Evolutionary conservation across 371 early-diverging fungal genomes (phyloP), one percentile per base, ranked within the genome.

Genomic region (Mortierella sp.): DNA sequence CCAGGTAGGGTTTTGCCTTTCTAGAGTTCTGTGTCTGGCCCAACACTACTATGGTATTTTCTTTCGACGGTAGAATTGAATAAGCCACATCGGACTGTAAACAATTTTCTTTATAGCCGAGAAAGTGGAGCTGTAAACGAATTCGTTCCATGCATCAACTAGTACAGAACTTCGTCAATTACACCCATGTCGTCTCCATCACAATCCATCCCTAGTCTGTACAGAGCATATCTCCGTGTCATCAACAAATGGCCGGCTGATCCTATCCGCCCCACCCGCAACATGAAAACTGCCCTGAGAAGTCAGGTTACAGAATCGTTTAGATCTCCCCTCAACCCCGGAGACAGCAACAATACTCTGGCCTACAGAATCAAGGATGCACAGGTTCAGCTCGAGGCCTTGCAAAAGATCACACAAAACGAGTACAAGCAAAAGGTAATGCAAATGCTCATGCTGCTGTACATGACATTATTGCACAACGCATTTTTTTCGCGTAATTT

Each of bases 241-340:
- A 80, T 86, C 31, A 69, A 81, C 53, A 72, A 83, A 51, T 87
- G 87, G 87, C 87, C 87, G 11, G 78, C 80, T 14, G 87, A 87
- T 63, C 84, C 84, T 61, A 84, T 87, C 37, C 82, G 87, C 42
- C 87, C 87, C 37, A 84, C 81, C 28, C 80, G 85, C 34, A 86
- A 87, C 66, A 81, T 87, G 80, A 87, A 87, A 60, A 82, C 85
- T 48, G 79, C 85, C 7, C 60, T 87, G 48, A 67, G 81, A 15
- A 81, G 79, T 48, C 83, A 85, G 43, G 81, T 87, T 24, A 83
- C 83, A 57, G 85, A 86, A 56, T 79, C 81, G 6, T 87, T 87
- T 51, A 79, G 81, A 47, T 60, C 68, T 48, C 80, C 81, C 41
- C 15, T 59, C 41, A 44, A 47, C 9, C 26, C 43, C n/a, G 59